Evolutionary conservation across 1,139 yeast genomes (phyloP).

Genomic region (Hyphopichia khmerensis): DNA sequence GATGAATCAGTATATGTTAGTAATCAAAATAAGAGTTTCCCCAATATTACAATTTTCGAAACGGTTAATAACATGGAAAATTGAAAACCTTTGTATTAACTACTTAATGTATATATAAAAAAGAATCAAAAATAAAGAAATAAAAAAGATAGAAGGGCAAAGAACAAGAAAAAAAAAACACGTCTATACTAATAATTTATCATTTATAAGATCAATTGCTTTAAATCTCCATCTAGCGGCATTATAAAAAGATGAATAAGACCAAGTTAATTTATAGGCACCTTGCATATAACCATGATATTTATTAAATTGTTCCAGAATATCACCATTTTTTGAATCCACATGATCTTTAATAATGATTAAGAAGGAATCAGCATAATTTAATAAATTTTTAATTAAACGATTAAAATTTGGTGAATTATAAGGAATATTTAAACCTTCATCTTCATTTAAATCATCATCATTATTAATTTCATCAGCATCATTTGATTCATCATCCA

Average conservation of each 20-base stretch:
- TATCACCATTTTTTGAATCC: conserved; percentile 60
- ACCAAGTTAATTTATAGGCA: conserved; percentile 87
- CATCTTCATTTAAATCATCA: conserved; percentile 21
- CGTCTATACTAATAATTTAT: no score
- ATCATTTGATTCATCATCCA: conserved; percentile 20
- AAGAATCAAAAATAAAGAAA: neutral
- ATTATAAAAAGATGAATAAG: conserved; percentile 77
- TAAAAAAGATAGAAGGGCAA: neutral
- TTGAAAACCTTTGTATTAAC: neutral
- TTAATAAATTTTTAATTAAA: conserved; percentile 46
- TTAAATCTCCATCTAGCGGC: conserved; percentile 63
- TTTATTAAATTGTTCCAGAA: conserved; percentile 88
- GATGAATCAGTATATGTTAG: conserved; percentile 42
- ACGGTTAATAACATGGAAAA: conserved; percentile 35
- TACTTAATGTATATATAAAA: neutral
- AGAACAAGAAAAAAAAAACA: neutral
- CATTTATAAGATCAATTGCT: conserved; percentile 15
- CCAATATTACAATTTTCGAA: conserved; percentile 53
- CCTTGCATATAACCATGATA: conserved; percentile 86
- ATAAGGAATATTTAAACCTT: conserved; percentile 27
- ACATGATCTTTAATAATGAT: conserved; percentile 71
- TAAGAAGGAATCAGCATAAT: conserved; percentile 75
- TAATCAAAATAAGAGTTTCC: conserved; percentile 21
- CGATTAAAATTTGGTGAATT: conserved; percentile 47
- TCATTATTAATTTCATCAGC: conserved; percentile 12